A percentile compares a stretch with the other conserved stretches of the same genome.
phyloP scores from a whole-genome alignment of 164 flowering plant genomes.

The Umbellularia californica region DNA sequence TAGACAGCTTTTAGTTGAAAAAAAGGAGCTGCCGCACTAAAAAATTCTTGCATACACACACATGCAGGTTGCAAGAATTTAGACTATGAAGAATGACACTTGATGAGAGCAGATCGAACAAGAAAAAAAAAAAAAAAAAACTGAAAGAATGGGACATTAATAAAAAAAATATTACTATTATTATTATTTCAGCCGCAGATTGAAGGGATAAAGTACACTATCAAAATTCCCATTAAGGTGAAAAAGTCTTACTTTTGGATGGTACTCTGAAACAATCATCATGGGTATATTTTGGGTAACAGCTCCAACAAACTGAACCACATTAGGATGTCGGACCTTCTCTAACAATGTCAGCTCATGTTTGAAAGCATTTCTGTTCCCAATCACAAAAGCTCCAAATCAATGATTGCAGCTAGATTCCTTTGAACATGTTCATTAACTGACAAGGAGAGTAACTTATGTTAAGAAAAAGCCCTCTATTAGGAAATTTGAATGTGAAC shows the following conservation, averaged over 20 bases:
- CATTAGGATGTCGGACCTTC: conserved; percentile 92
- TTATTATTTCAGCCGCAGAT: neutral
- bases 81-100: neutral
- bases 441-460: neutral
- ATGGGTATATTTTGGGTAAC: conserved; percentile 95
- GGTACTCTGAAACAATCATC: conserved; percentile 95
- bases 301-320: conserved; percentile 98
- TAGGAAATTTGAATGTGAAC: neutral
- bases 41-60: too few species aligned
- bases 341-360: conserved; percentile 68
- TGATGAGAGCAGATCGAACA: neutral
- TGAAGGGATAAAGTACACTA: too few species aligned
- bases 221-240: too few species aligned
- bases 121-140: neutral
- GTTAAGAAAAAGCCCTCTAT: neutral
- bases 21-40: too few species aligned
- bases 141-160: neutral
- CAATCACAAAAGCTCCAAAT: neutral
- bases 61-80: neutral
- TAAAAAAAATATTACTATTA: neutral
- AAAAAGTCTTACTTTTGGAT: conserved; percentile 57
- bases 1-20: too few species aligned
- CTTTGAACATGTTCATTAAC: neutral
- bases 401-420: neutral
- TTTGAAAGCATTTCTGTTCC: conserved; percentile 66